Conservation (phyloP, 441 rosid genomes). For the Macaranga tanarius region DNA sequence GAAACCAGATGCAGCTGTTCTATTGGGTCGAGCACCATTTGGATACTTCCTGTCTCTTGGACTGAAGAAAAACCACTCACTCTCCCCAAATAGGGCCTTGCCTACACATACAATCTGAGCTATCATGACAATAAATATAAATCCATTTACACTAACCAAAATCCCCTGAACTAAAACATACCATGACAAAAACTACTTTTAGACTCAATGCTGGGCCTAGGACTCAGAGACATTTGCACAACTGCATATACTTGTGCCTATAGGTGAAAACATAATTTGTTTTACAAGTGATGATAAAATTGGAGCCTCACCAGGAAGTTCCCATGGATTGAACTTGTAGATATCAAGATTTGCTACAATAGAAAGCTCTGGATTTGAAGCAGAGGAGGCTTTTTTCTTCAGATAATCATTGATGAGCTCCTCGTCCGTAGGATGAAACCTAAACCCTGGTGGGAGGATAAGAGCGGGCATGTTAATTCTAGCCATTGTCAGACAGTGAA, state of each 20-base stretch:
- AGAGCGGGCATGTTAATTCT: constrained; percentile 19
- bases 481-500: constrained; percentile 18
- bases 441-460: constrained; percentile 38
- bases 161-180: neutral
- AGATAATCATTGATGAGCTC: constrained; percentile 41
- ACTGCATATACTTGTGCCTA: too few species aligned
- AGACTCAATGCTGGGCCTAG: too few species aligned
- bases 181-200: too few species aligned
- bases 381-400: constrained; percentile 28
- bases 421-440: constrained; percentile 47
- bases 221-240: neutral
- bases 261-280: neutral
- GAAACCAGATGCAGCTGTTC: constrained; percentile 43
- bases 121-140: neutral
- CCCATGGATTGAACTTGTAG: constrained; percentile 48
- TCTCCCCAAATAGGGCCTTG: constrained; percentile 39
- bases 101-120: constrained; percentile 19
- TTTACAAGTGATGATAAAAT: neutral
- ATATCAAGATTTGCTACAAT: constrained; percentile 38
- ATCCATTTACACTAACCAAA: neutral
- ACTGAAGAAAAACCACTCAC: constrained; percentile 45
- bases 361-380: constrained; percentile 22
- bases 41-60: constrained; percentile 42
- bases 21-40: constrained; percentile 39
- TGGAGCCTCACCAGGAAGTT: constrained; percentile 40